Evolutionary conservation across 305 asterid species (phyloP).

Genomic region (Caryopteris hybrid): DNA sequence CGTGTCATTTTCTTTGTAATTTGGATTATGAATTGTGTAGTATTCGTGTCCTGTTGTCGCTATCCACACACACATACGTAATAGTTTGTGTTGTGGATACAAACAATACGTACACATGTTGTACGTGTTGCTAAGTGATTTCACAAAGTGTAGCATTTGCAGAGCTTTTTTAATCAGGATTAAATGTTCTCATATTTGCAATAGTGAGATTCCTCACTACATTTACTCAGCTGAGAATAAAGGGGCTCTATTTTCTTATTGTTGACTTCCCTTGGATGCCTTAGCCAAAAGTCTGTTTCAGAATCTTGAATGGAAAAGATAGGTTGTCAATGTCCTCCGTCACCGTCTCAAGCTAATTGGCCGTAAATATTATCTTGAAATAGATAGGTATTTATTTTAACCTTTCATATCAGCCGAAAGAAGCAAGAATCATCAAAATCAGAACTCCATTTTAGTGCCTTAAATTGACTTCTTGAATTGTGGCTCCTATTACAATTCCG

Average conservation of each 20-base stretch:
- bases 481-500: not conserved
- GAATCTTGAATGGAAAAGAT: slow-evolving; percentile 1
- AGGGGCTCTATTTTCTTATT: not conserved
- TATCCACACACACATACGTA: too few species aligned
- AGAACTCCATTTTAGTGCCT: not conserved
- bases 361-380: not conserved
- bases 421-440: not conserved
- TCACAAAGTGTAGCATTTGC: not conserved
- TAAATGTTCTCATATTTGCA: too few species aligned
- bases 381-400: not conserved
- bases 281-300: slow-evolving; percentile 6
- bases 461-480: not conserved
- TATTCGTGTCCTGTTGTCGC: not conserved
- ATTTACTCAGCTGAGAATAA: slow-evolving; percentile 1
- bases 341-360: not conserved
- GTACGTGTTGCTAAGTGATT: too few species aligned
- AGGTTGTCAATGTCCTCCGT: not conserved
- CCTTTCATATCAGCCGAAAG: not conserved
- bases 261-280: slow-evolving; percentile 20
- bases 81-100: too few species aligned
- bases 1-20: too few species aligned
- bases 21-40: too few species aligned
- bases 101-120: too few species aligned
- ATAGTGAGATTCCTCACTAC: slow-evolving; percentile 2
- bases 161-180: not conserved